A percentile compares a stretch with the other conserved stretches of the same genome.
phyloP scores from a whole-genome alignment of 495 filamentous ascomycete genomes.

The Hypomontagnella monticulosa region DNA sequence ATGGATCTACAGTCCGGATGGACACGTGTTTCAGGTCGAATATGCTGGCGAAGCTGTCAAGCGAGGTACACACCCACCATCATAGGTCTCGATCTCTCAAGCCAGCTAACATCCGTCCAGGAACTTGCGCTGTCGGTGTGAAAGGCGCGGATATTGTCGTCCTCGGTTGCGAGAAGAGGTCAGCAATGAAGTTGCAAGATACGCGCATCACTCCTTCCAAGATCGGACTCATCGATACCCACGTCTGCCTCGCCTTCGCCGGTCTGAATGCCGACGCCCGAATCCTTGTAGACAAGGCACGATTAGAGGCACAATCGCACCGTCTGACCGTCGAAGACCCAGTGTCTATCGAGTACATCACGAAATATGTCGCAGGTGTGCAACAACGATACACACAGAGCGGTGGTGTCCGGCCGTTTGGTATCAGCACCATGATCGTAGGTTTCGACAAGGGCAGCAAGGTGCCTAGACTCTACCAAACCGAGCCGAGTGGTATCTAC shows the following conservation, averaged over 20 bases:
- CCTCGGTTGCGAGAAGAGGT: constrained; percentile 96
- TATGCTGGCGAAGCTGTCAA: constrained; percentile 99
- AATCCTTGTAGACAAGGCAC: constrained; percentile 96
- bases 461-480: constrained; percentile 91
- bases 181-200: constrained; percentile 99
- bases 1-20: constrained; percentile 80
- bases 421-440: constrained; percentile 96
- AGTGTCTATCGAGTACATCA: constrained; percentile 98
- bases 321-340: constrained; percentile 98
- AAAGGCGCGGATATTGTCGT: constrained; percentile 96
- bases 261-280: constrained; percentile 97
- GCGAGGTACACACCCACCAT: constrained; percentile 70
- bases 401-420: constrained; percentile 95
- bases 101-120: constrained; percentile 55
- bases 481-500: constrained; percentile 97
- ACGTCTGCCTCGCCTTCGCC: constrained; percentile 96
- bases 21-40: constrained; percentile 99
- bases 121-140: constrained; percentile 97
- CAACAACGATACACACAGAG: constrained; percentile 99
- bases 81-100: not conserved
- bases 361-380: constrained; percentile 96
- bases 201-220: constrained; percentile 99
- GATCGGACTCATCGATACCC: constrained; percentile 91
- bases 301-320: constrained; percentile 96
- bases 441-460: constrained; percentile 94